Evolutionary conservation across 306 rosid species (phyloP).

Genomic region (Rosa multiflora): DNA sequence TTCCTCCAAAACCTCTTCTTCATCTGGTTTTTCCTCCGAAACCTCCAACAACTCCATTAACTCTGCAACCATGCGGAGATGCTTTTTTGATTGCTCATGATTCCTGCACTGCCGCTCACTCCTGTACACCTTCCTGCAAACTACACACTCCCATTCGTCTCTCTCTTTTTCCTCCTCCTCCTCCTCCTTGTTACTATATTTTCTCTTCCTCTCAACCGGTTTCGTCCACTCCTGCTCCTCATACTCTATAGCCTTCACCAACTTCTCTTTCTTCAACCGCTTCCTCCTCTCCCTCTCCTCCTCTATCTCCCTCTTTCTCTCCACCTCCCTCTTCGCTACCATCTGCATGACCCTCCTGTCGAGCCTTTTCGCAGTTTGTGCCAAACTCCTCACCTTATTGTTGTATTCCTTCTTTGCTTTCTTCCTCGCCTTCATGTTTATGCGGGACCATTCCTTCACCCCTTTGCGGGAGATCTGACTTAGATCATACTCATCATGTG

Average conservation of each 20-base stretch:
- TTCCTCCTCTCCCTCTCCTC: no score
- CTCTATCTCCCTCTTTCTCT: no score
- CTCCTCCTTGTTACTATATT: background rate
- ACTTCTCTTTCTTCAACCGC: background rate
- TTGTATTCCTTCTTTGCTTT: background rate
- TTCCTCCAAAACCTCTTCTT: no score
- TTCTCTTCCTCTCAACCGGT: background rate
- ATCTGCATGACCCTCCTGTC: no score
- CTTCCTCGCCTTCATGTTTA: background rate
- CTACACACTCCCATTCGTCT: background rate
- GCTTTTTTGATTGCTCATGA: background rate
- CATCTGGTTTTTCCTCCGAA: background rate
- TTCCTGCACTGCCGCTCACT: conserved; percentile 2
- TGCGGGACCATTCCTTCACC: no score
- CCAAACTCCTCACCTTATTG: background rate
- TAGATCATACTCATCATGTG: no score
- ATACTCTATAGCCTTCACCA: background rate
- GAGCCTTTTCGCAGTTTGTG: background rate
- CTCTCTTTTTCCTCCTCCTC: background rate
- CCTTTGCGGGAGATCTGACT: no score
- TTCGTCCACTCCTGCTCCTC: background rate
- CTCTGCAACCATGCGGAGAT: background rate
- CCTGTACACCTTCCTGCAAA: background rate
- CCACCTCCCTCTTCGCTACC: no score
- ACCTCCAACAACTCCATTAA: background rate